A percentile compares a stretch with the other conserved stretches of the same genome.
Evolutionary conservation across 2,329 filamentous ascomycete genomes (phyloP).

Genomic region (Teratosphaeria gauchensis): DNA sequence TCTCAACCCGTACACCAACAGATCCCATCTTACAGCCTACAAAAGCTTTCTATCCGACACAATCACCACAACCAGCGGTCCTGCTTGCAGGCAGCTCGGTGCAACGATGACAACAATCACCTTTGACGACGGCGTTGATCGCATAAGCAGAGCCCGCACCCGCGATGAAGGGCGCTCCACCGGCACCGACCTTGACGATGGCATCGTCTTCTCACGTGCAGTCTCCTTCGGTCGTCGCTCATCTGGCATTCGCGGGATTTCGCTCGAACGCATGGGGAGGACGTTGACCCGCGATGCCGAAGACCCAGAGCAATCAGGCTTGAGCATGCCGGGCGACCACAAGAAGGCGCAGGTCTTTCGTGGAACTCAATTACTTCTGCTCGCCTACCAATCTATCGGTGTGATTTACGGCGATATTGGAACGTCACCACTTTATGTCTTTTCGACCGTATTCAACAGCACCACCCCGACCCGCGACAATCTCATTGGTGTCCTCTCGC

Average conservation of each 20-base stretch:
- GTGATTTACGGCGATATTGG: conserved; percentile 64
- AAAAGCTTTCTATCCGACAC: not conserved
- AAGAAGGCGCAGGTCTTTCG: conserved; percentile 24
- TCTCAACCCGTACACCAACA: too few species aligned
- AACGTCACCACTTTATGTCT: conserved; percentile 60
- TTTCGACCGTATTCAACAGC: conserved; percentile 53
- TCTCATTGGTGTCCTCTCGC: conserved; percentile 54
- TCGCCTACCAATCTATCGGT: conserved; percentile 56
- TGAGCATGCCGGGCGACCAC: conserved; percentile 16
- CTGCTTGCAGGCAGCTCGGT: not conserved
- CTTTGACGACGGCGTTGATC: not conserved
- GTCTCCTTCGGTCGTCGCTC: conserved; percentile 5
- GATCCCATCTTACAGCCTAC: not conserved
- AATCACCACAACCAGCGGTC: not conserved
- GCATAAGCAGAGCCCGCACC: not conserved
- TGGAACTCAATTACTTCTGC: conserved; percentile 29
- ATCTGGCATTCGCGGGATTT: conserved; percentile 3
- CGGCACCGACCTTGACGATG: not conserved
- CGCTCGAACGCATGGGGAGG: not conserved
- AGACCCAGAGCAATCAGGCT: conserved; percentile 15
- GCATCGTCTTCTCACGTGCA: conserved; percentile 9
- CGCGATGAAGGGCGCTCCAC: not conserved
- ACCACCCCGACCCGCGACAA: conserved; percentile 46
- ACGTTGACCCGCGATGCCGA: conserved; percentile 8
- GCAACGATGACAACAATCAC: not conserved